These are phyloP conservation scores for Penicillium paxilli DNA, from an alignment of 495 filamentous ascomycete species.

Conservation along the genomic window DNA sequence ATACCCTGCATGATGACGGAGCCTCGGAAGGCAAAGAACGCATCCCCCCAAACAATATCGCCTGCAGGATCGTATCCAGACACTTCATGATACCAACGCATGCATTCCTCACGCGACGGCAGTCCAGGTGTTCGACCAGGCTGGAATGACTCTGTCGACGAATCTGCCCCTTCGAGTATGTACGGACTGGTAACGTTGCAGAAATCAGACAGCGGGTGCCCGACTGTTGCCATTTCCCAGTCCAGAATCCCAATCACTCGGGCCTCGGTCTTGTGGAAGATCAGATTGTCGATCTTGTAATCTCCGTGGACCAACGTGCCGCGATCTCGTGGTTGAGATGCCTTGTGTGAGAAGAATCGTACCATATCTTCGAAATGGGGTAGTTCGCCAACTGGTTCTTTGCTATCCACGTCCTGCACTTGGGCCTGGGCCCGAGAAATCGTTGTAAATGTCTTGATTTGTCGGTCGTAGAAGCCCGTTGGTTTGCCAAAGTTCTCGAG, in stretches of 20 bases:
- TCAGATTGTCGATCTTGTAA: slow-evolving; percentile 97
- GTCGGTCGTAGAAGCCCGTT: slow-evolving; percentile 80
- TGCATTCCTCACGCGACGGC: slow-evolving; percentile 67
- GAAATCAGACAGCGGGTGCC: slow-evolving; percentile 88
- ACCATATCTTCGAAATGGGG: slow-evolving; percentile 81
- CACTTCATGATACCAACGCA: slow-evolving; percentile 74
- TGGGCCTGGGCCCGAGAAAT: slow-evolving; percentile 78
- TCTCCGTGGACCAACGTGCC: slow-evolving; percentile 87
- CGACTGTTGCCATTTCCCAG: slow-evolving; percentile 97
- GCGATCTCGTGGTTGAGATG: slow-evolving; percentile 72
- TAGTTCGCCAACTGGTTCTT: slow-evolving; percentile 73
- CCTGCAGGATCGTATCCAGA: slow-evolving; percentile 65
- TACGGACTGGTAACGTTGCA: slow-evolving; percentile 77
- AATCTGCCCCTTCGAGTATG: slow-evolving; percentile 45
- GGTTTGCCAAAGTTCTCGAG: slow-evolving; percentile 72
- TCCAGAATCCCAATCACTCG: slow-evolving; percentile 91
- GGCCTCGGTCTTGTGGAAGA: slow-evolving; percentile 88
- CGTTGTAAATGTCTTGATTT: slow-evolving; percentile 76
- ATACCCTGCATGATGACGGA: slow-evolving; percentile 93
- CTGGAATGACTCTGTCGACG: slow-evolving; percentile 52
- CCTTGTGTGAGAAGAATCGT: slow-evolving; percentile 66
- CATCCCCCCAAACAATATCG: slow-evolving; percentile 61
- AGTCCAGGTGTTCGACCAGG: slow-evolving; percentile 67
- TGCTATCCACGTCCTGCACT: slow-evolving; percentile 72
- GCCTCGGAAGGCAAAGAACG: slow-evolving; percentile 64